Percentiles rank a stretch among this genome's conserved stretches.
These are phyloP conservation scores for Eucalyptus tenuipes DNA, from an alignment of 345 rosid species.

Conservation along the genomic window DNA sequence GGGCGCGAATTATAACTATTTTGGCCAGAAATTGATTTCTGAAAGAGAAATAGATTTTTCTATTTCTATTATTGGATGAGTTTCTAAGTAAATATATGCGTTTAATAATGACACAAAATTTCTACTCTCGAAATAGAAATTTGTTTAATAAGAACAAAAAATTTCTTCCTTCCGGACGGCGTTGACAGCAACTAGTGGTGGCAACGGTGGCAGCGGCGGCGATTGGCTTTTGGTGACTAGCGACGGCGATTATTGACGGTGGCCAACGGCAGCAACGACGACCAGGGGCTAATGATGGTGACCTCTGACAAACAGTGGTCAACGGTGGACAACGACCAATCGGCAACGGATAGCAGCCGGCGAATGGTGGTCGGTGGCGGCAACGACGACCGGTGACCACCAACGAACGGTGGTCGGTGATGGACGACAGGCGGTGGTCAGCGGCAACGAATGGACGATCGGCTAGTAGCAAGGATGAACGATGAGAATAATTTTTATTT, in stretches of 20 bases:
- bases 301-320: accelerated
- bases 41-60: too few species aligned
- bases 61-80: too few species aligned
- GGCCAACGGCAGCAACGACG: accelerated
- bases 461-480: too few species aligned
- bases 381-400: accelerated
- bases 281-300: accelerated
- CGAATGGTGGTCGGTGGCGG: accelerated
- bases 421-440: accelerated
- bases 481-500: too few species aligned
- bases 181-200: accelerated
- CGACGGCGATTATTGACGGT: accelerated
- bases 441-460: accelerated
- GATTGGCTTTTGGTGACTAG: accelerated
- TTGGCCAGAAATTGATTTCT: too few species aligned
- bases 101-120: too few species aligned
- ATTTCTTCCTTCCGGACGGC: accelerated
- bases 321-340: accelerated
- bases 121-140: accelerated
- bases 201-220: accelerated
- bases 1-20: too few species aligned
- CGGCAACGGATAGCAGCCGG: accelerated
- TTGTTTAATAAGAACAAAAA: too few species aligned
- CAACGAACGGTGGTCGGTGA: accelerated
- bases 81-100: too few species aligned